phyloP scores from a whole-genome alignment of 805 yeast genomes.

The Wickerhamomyces hampshirensis region DNA sequence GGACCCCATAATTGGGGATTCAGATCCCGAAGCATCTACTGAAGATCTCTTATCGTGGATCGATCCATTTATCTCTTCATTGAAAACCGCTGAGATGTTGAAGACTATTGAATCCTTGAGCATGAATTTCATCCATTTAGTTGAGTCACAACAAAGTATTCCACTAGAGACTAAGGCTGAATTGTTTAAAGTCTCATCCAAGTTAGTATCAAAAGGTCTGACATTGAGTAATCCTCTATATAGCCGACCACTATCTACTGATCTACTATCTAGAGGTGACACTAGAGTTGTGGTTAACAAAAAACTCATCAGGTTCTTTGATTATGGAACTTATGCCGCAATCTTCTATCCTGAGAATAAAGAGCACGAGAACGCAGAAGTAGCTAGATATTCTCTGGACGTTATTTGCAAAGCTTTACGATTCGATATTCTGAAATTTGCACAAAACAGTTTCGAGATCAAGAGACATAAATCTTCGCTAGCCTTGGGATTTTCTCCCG shows the following conservation, averaged over 20 bases:
- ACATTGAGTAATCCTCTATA: slow-evolving; percentile 16
- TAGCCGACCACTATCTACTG: slow-evolving; percentile 28
- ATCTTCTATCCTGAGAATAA: slow-evolving; percentile 26
- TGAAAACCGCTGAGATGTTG: slow-evolving; percentile 45
- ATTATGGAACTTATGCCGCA: slow-evolving; percentile 25
- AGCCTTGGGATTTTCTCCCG: slow-evolving; percentile 24
- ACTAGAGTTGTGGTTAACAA: slow-evolving; percentile 41
- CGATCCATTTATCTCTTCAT: slow-evolving; percentile 35
- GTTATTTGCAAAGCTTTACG: slow-evolving; percentile 38
- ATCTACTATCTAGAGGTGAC: slow-evolving; percentile 42
- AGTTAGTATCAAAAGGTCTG: slow-evolving; percentile 8
- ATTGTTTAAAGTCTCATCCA: slow-evolving; percentile 27
- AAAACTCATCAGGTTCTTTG: slow-evolving; percentile 29
- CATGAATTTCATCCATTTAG: slow-evolving; percentile 38
- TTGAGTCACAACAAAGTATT: slow-evolving; percentile 31
- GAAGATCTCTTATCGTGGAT: slow-evolving; percentile 56
- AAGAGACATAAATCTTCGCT: slow-evolving; percentile 29
- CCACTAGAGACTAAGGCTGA: slow-evolving; percentile 31
- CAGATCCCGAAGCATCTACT: slow-evolving; percentile 29
- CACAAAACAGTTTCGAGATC: slow-evolving; percentile 35
- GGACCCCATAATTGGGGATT: slow-evolving; percentile 25
- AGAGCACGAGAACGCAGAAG: slow-evolving; percentile 25
- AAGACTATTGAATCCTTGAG: slow-evolving; percentile 50
- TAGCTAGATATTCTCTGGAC: slow-evolving; percentile 30
- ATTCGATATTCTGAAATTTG: slow-evolving; percentile 42